Percentiles rank a stretch among this genome's conserved stretches.
Conservation (phyloP, 768 basidiomycete genomes). For the Amanita rubescens region DNA sequence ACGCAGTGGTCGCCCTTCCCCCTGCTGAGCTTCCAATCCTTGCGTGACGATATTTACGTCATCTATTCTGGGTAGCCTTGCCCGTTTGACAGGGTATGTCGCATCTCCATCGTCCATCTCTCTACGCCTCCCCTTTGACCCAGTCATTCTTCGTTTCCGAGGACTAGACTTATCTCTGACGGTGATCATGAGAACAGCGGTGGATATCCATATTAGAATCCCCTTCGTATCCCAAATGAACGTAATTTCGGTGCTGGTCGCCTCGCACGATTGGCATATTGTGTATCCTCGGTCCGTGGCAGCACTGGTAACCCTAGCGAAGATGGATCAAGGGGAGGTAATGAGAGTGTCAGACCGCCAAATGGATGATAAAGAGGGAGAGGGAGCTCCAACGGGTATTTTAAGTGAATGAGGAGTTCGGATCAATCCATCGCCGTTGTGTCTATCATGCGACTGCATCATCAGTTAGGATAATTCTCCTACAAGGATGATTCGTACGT, state of each 20-base stretch:
- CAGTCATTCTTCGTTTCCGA: constrained; percentile 44
- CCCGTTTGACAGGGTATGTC: constrained; percentile 63
- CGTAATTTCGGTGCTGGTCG: constrained; percentile 41
- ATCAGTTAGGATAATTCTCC: constrained; percentile 19
- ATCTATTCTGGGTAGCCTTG: constrained; percentile 38
- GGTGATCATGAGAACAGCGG: constrained; percentile 26
- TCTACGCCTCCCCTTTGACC: constrained; percentile 49
- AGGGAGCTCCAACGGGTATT: constrained; percentile 27
- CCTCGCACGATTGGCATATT: constrained; percentile 38
- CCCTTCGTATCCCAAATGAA: constrained; percentile 36
- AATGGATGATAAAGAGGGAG: constrained; percentile 66
- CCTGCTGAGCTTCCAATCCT: constrained; percentile 20
- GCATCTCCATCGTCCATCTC: constrained; percentile 57
- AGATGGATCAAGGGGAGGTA: constrained; percentile 55
- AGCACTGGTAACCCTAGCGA: constrained; percentile 48
- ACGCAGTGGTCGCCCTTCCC: constrained; percentile 41
- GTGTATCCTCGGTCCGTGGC: constrained; percentile 27
- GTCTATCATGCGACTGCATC: neutral
- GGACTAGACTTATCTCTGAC: constrained; percentile 38
- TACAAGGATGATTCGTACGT: constrained; percentile 52
- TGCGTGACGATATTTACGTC: constrained; percentile 28
- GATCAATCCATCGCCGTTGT: neutral
- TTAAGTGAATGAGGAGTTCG: constrained; percentile 6
- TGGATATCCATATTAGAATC: constrained; percentile 21
- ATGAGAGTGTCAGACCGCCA: constrained; percentile 53